Evolutionary conservation across 164 flowering plant genomes (phyloP).

Genomic region (Vitis cinerea): DNA sequence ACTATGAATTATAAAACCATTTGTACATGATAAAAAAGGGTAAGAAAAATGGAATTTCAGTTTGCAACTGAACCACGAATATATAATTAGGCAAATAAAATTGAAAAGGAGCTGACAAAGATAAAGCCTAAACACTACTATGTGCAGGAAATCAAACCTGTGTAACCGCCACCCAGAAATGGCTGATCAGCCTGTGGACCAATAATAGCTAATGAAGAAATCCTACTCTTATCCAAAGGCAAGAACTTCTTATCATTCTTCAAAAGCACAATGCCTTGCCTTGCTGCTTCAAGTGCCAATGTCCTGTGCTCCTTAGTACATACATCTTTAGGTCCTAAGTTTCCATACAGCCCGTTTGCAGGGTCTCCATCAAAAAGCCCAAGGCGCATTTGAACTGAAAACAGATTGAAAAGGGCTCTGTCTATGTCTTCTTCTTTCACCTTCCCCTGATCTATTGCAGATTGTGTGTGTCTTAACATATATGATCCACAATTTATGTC

Average conservation of each 20-base stretch:
- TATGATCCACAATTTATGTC: conserved; percentile 91
- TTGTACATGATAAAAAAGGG: too few species aligned
- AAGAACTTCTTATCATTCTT: conserved; percentile 73
- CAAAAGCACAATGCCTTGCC: conserved; percentile 88
- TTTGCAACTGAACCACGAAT: too few species aligned
- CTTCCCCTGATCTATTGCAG: conserved; percentile 71
- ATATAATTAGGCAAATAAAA: too few species aligned
- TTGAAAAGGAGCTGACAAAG: neutral
- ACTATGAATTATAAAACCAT: too few species aligned
- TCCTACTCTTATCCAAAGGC: conserved; percentile 47
- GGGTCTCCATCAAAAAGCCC: conserved; percentile 87
- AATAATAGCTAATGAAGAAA: conserved; percentile 69
- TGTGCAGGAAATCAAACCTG: conserved; percentile 46
- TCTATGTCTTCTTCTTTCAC: conserved; percentile 71
- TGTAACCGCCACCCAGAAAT: conserved; percentile 65
- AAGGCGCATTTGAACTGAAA: conserved; percentile 73
- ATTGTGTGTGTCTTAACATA: conserved; percentile 50
- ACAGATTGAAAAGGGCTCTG: conserved; percentile 73
- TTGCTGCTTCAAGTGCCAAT: conserved; percentile 86
- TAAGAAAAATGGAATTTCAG: too few species aligned
- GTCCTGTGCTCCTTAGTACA: conserved; percentile 62
- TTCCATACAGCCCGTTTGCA: conserved; percentile 45
- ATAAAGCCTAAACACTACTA: neutral
- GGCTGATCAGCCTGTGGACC: conserved; percentile 71
- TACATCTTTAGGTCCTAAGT: conserved; percentile 65